Evolutionary conservation across 2,329 filamentous ascomycete genomes (phyloP), one percentile per base, ranked within the genome.

Genomic region (Penicillium rolfsii): DNA sequence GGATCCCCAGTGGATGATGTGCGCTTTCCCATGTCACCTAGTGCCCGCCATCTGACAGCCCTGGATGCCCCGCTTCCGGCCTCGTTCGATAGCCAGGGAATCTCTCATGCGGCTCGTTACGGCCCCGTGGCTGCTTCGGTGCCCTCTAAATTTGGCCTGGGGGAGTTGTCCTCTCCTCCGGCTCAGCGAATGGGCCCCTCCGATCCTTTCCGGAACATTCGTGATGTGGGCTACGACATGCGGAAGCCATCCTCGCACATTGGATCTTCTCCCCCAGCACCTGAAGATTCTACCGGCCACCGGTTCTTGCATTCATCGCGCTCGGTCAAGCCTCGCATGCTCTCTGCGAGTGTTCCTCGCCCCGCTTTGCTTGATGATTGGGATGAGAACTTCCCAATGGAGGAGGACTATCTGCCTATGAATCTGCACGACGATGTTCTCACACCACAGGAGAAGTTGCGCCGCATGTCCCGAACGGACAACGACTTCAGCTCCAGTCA

Each of bases 31-130:
- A 85, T 95, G 55, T 96, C 93, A 14, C 92, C 93, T 0, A 85
- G 87, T 55, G 83, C 83, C 55, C 84, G 83, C 68, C 86, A 87
- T 56, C 89, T 97, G n/a, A 95, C 91, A n/a, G 91, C 96, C 14
- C 85, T 97, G 64, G 94, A 98, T 79, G 95, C 93, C 2, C 93
- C 92, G 16, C 85, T 98, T 8, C 95, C 95, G 1, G 91, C 93
- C 8, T 98, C 94, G 0, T 97, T 98, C 75, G 95, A 98, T 77
- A 96, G 93, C 70, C 95, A 97, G 72, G 94, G 93, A 53, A 91
- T 97, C 56, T 97, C 93, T 11, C 91, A 94, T 74, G 93, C 92
- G 64, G 93, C 94, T 19, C 87, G 92, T 61, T 93, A 93, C 74
- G 95, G 91, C 0, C 92, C 93, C 0, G 93, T 96, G 77, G 93